Percentiles rank a stretch among this genome's conserved stretches.
Conservation (phyloP, 371 early-diverging fungal species). For the Rhizopus arrhizus region DNA sequence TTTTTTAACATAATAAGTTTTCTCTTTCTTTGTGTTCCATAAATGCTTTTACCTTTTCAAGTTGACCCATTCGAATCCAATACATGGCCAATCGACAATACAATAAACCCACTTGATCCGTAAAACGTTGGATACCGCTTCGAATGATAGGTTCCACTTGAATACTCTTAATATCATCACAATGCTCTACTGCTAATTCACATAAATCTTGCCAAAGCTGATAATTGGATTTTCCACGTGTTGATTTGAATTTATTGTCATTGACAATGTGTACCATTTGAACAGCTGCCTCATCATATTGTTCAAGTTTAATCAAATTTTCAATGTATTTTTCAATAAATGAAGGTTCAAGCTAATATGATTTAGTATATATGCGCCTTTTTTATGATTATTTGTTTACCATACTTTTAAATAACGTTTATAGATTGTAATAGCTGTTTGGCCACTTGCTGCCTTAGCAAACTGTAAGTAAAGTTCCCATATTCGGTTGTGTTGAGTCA, state of each 20-base stretch:
- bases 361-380: background rate
- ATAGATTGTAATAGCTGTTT: conserved; percentile 80
- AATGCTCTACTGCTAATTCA: conserved; percentile 79
- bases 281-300: conserved; percentile 87
- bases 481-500: conserved; percentile 89
- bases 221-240: conserved; percentile 75
- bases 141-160: conserved; percentile 84
- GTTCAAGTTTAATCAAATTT: conserved; percentile 64
- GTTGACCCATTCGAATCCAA: conserved; percentile 75
- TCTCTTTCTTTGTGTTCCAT: background rate
- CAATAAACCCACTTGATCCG: conserved; percentile 85
- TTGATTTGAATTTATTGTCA: conserved; percentile 68
- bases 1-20: conserved; percentile 4
- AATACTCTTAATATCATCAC: conserved; percentile 64
- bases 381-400: no score
- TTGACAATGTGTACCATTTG: conserved; percentile 76
- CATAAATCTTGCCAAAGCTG: conserved; percentile 89
- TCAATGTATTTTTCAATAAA: conserved; percentile 77
- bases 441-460: conserved; percentile 79
- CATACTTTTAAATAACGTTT: conserved; percentile 81
- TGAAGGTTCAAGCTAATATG: conserved; percentile 64
- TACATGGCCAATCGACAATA: conserved; percentile 89
- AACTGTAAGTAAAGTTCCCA: conserved; percentile 89
- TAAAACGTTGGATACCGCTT: conserved; percentile 84
- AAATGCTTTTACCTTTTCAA: conserved; percentile 64